phyloP scores from a whole-genome alignment of 2,329 filamentous ascomycete species.

The Apiospora marii region DNA sequence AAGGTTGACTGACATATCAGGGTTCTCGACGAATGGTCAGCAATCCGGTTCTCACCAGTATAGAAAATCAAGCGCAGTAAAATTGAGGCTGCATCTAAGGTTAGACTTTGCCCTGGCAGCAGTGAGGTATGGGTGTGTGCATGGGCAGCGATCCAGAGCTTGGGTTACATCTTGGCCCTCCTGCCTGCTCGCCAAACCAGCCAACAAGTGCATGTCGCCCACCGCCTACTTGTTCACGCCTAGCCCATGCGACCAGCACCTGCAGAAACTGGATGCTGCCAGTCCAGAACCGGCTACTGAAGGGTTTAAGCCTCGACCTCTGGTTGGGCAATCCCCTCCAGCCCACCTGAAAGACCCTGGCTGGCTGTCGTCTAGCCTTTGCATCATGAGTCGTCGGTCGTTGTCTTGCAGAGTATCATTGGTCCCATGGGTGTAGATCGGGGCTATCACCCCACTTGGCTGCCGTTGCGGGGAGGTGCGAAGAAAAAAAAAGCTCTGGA shows the following conservation, averaged over 20 bases:
- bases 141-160: constrained; percentile 2
- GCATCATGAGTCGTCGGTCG: constrained; percentile 10
- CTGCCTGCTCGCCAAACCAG: neutral
- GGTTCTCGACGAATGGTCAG: neutral
- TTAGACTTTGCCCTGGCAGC: constrained; percentile 17
- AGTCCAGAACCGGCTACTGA: constrained; percentile 7
- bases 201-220: neutral
- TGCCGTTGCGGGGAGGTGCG: constrained; percentile 16
- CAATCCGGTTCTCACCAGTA: neutral
- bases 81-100: neutral
- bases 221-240: neutral
- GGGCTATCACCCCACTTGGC: constrained; percentile 5
- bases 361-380: constrained; percentile 10
- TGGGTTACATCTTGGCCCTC: constrained; percentile 9
- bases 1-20: neutral
- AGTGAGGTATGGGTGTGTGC: neutral
- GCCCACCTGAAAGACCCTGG: constrained; percentile 11
- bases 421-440: constrained; percentile 6
- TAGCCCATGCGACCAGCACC: constrained; percentile 6
- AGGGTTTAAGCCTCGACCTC: neutral
- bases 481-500: constrained; percentile 19
- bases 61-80: neutral
- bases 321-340: neutral
- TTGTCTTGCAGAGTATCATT: neutral
- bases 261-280: neutral